Percentiles rank a stretch among this genome's conserved stretches.
phyloP scores from a whole-genome alignment of 768 basidiomycete species.

The Russula sp. region DNA sequence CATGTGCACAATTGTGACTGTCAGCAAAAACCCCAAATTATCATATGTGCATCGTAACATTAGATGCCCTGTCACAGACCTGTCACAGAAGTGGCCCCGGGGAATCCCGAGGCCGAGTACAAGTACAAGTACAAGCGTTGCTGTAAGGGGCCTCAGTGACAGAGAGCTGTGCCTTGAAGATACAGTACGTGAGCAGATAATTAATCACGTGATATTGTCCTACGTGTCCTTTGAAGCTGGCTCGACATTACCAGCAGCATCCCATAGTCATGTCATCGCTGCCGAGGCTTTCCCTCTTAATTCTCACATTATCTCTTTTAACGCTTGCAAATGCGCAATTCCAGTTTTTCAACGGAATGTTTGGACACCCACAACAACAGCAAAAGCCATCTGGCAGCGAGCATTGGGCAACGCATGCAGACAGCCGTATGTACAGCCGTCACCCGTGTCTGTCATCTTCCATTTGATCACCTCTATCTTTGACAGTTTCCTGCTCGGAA shows the following conservation, averaged over 20 bases:
- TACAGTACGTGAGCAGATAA: too few relatives aligned
- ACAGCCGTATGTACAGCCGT: constrained; percentile 13
- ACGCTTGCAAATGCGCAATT: constrained; percentile 16
- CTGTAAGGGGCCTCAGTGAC: too few relatives aligned
- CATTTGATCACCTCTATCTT: neutral
- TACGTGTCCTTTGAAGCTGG: too few relatives aligned
- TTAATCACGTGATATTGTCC: neutral
- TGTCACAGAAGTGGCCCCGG: too few relatives aligned
- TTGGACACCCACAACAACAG: constrained; percentile 20
- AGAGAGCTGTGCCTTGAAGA: too few relatives aligned
- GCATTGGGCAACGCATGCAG: constrained; percentile 20
- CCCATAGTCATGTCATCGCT: neutral
- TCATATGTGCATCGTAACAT: too few relatives aligned
- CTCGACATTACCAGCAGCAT: neutral
- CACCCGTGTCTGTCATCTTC: neutral
- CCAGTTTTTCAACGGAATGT: constrained; percentile 22
- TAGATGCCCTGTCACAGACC: too few relatives aligned
- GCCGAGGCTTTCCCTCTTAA: constrained; percentile 1
- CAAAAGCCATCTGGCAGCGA: constrained; percentile 18
- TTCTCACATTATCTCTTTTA: constrained; percentile 6
- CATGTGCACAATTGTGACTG: too few relatives aligned
- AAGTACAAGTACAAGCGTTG: too few relatives aligned
- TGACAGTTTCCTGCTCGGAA: constrained; percentile 59
- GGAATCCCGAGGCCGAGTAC: too few relatives aligned
- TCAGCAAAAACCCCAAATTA: too few relatives aligned